Evolutionary conservation across 179 eudicot species (phyloP).

Genomic region (Beta corolliflora): DNA sequence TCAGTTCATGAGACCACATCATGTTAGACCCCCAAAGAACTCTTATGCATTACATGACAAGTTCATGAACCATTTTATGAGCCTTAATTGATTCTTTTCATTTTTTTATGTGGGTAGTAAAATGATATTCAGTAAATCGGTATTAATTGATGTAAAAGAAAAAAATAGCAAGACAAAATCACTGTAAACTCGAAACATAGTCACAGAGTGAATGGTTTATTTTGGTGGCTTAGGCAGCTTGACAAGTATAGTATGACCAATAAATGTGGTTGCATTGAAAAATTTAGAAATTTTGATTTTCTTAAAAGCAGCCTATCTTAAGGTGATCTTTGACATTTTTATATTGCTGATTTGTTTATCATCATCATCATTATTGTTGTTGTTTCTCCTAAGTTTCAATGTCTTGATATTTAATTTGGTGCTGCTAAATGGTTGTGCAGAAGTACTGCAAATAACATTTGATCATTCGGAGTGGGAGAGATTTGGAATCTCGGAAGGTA

Average conservation of each 20-base stretch:
- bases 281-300: neutral
- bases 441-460: constrained; percentile 60
- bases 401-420: constrained; percentile 15
- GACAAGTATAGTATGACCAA: neutral
- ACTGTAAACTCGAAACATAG: neutral
- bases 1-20: neutral
- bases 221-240: neutral
- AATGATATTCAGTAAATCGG: neutral
- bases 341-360: neutral
- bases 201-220: neutral
- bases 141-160: neutral
- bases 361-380: neutral
- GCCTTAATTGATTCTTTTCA: neutral
- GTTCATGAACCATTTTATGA: neutral
- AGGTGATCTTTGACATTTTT: neutral
- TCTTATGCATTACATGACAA: neutral
- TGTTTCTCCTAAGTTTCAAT: constrained; percentile 4
- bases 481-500: constrained; percentile 71
- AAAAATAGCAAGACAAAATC: neutral
- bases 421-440: constrained; percentile 44
- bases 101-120: neutral
- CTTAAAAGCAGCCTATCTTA: neutral
- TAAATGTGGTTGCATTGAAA: neutral
- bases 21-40: neutral
- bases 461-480: constrained; percentile 60